Evolutionary conservation across 768 basidiomycete species (phyloP).

Genomic region (Kondoa subrosea): DNA sequence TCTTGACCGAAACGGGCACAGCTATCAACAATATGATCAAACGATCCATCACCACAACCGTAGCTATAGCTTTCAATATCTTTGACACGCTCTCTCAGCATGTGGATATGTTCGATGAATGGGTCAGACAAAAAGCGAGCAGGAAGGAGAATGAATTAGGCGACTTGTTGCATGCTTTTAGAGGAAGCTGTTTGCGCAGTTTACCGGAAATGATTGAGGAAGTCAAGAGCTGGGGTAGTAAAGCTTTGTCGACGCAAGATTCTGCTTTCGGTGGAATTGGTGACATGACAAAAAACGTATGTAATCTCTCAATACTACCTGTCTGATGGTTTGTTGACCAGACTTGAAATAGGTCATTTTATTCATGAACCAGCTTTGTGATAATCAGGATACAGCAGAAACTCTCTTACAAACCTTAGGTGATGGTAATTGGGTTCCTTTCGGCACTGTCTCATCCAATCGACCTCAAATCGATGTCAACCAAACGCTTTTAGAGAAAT

Average conservation of each 20-base stretch:
- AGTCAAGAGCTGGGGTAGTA: constrained; percentile 13
- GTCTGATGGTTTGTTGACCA: not conserved
- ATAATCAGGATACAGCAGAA: constrained; percentile 23
- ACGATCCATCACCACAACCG: constrained; percentile 20
- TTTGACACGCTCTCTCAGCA: constrained; percentile 22
- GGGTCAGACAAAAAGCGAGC: constrained; percentile 19
- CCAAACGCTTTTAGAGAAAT: constrained; percentile 17
- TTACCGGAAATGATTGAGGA: constrained; percentile 27
- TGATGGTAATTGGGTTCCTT: constrained; percentile 27
- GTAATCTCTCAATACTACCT: not conserved
- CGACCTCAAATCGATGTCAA: constrained; percentile 10
- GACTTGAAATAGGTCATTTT: constrained; percentile 21
- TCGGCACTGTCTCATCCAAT: constrained; percentile 2
- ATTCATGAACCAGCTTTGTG: constrained; percentile 27
- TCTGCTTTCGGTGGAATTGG: not conserved
- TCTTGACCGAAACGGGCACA: constrained; percentile 16
- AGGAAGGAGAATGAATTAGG: constrained; percentile 28
- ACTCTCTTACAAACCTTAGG: constrained; percentile 24
- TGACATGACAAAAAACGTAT: constrained; percentile 3
- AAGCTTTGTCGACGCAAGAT: not conserved
- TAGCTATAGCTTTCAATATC: constrained; percentile 23
- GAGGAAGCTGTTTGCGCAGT: constrained; percentile 24
- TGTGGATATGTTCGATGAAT: constrained; percentile 22
- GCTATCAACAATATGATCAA: constrained; percentile 24
- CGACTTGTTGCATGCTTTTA: constrained; percentile 24